phyloP scores from a whole-genome alignment of 257 asterid genomes.

The Solanum pinnatisectum region DNA sequence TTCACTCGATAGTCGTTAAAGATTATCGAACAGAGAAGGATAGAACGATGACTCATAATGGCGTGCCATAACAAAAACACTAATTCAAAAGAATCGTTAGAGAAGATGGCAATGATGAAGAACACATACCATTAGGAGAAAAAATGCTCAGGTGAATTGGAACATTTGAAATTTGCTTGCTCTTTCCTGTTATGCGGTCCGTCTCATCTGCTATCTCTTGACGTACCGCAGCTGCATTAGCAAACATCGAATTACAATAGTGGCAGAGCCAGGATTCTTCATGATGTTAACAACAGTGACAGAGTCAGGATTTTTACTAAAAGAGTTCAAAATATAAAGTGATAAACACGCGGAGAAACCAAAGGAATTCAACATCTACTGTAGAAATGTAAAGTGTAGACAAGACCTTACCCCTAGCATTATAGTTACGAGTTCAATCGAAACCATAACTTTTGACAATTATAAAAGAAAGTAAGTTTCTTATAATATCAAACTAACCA shows the following conservation, averaged over 20 bases:
- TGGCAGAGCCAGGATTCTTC: no score
- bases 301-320: neutral
- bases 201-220: slow-evolving; percentile 94
- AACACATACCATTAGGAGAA: slow-evolving; percentile 77
- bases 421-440: neutral
- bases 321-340: neutral
- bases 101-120: neutral
- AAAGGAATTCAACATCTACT: neutral
- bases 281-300: neutral
- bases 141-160: slow-evolving; percentile 96
- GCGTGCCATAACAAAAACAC: neutral
- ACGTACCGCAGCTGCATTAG: slow-evolving; percentile 77
- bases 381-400: no score
- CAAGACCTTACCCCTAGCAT: neutral
- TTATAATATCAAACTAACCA: slow-evolving; percentile 31
- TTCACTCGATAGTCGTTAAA: neutral
- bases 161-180: slow-evolving; percentile 75
- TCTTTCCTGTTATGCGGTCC: slow-evolving; percentile 86
- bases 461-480: neutral
- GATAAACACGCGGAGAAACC: neutral
- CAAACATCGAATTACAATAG: neutral
- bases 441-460: neutral
- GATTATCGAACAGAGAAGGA: neutral
- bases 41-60: neutral
- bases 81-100: neutral